Evolutionary conservation across 768 basidiomycete species (phyloP), one percentile per base, ranked within the genome.

Genomic region (Auricularia cornea): DNA sequence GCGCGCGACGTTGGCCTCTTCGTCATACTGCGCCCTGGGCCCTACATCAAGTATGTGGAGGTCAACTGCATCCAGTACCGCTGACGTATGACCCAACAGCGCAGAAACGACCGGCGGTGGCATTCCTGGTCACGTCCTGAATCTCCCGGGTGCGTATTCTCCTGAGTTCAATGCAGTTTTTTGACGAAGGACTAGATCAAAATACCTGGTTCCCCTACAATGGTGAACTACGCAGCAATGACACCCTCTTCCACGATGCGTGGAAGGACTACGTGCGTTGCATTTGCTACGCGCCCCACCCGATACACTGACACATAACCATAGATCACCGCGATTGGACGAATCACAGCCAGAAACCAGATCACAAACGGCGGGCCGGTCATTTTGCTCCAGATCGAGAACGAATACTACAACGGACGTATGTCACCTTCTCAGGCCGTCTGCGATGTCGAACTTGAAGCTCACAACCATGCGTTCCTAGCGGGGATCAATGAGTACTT

Each of bases 41-140:
- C 54, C 6, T 57, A 57, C 20, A 57, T 57, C 26, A 57, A 57
- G 54, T 57, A 20, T 10, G 51, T 28, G 51, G n/a, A n/a, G n/a
- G n/a, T n/a, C n/a, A n/a, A n/a, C n/a, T n/a, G n/a, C n/a, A n/a
- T n/a, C n/a, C n/a, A n/a, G n/a, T n/a, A n/a, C n/a, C n/a, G n/a
- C n/a, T 44, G 64, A 33, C 35, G 8, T 60, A 38, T 38, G 18
- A 14, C n/a, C 31, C 18, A 0, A 16, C 28, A 38, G 59, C n/a
- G 62, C 89, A 3, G 90, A 92, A 71, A 90, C 89, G 0, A 85
- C 87, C 12, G 91, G 89, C 0, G 90, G 90, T 30, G 90, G 90
- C 12, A 78, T 85, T 63, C 76, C 83, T 28, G 54, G 54, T 4
- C 54, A 57, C 54, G 54, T 57, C 28, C 30, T 57, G 26, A 57